Conservation (phyloP, 1,284 basidiomycete species). For the Puccinia novopanici region DNA sequence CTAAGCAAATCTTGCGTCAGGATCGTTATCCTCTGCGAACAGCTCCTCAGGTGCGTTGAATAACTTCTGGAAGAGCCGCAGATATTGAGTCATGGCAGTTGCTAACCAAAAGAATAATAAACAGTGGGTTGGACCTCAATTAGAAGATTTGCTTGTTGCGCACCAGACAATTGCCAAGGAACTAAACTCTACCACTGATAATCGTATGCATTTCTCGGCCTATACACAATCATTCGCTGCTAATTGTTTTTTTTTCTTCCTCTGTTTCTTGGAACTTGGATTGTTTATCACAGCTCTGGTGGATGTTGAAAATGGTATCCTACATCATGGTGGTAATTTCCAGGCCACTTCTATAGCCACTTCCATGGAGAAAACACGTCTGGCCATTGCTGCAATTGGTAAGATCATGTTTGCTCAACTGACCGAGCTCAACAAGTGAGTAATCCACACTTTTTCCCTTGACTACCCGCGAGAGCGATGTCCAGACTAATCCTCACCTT, state of each 20-base stretch:
- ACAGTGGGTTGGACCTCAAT: conserved; percentile 75
- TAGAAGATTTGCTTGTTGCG: conserved; percentile 75
- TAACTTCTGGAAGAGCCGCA: background rate
- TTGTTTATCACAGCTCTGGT: no score
- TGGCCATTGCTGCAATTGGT: conserved; percentile 77
- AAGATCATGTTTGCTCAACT: conserved; percentile 80
- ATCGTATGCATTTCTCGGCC: conserved; percentile 61
- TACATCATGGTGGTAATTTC: conserved; percentile 84
- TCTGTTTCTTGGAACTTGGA: no score
- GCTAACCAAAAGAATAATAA: background rate
- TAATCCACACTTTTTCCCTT: no score
- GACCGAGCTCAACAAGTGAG: conserved; percentile 72
- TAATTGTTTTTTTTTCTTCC: no score
- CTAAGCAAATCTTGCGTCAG: conserved; percentile 69
- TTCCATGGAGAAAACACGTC: conserved; percentile 82
- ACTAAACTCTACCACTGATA: conserved; percentile 72
- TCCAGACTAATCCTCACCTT: no score
- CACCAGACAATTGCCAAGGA: conserved; percentile 70
- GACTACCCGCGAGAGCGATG: no score
- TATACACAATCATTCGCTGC: conserved; percentile 6
- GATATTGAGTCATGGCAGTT: background rate
- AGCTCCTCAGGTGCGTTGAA: conserved; percentile 65
- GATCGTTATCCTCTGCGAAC: conserved; percentile 78
- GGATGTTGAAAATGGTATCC: conserved; percentile 68
- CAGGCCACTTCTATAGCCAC: conserved; percentile 83